phyloP scores from a whole-genome alignment of 169 alveolate species.

The Eimeria maxima region DNA sequence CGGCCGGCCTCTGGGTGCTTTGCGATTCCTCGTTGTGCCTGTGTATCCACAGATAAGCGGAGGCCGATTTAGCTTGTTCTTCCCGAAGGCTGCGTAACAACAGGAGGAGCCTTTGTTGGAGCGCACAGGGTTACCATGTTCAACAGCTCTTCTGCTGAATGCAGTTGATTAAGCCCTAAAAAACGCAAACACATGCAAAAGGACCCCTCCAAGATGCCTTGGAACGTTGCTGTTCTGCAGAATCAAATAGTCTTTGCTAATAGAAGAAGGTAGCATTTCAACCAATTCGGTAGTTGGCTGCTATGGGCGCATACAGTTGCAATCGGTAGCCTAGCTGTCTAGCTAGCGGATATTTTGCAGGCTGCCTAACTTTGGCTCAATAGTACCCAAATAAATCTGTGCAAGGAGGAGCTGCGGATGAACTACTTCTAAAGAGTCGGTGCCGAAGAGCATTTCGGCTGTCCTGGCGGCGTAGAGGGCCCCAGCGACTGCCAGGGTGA shows the following conservation, averaged over 20 bases:
- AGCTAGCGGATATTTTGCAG: not conserved
- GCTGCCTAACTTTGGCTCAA: not conserved
- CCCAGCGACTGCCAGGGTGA: conserved; percentile 72
- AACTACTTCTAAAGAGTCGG: conserved; percentile 62
- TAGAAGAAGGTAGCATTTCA: no score
- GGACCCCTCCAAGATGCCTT: not conserved
- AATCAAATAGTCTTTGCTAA: not conserved
- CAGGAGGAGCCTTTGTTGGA: not conserved
- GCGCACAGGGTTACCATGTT: conserved; percentile 16
- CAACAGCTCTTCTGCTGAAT: conserved; percentile 78
- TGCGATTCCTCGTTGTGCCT: conserved; percentile 85
- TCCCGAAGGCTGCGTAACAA: not conserved
- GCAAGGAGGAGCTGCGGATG: conserved; percentile 78
- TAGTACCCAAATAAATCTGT: conserved; percentile 72
- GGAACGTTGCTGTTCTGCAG: not conserved
- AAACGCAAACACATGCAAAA: not conserved
- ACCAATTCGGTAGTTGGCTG: not conserved
- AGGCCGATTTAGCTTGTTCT: not conserved
- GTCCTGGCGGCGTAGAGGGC: conserved; percentile 77
- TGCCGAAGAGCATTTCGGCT: conserved; percentile 68
- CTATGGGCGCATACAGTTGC: no score
- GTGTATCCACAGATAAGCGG: not conserved
- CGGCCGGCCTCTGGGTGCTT: conserved; percentile 84
- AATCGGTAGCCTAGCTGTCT: not conserved
- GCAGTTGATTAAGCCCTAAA: conserved; percentile 68